Percentiles rank a stretch among this genome's conserved stretches.
phyloP scores from a whole-genome alignment of 2,329 filamentous ascomycete species.

The Diaporthe eres region DNA sequence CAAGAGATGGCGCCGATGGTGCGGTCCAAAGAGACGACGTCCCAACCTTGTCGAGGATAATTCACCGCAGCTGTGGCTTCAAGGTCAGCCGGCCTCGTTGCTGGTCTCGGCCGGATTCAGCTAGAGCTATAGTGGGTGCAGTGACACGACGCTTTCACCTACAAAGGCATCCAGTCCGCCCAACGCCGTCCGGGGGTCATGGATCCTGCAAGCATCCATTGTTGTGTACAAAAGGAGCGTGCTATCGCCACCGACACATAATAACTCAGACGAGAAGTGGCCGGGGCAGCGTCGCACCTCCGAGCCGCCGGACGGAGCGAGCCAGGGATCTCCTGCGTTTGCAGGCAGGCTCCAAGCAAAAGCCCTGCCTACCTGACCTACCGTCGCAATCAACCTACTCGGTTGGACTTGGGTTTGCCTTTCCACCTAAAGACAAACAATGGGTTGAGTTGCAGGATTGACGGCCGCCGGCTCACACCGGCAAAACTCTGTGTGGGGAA shows the following conservation, averaged over 20 bases:
- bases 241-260: not conserved
- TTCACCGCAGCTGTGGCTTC: constrained; percentile 8
- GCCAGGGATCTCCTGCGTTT: not conserved
- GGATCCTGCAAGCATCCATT: not conserved
- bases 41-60: not conserved
- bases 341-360: not conserved
- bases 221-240: not conserved
- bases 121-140: constrained; percentile 11
- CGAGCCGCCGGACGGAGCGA: not conserved
- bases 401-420: not conserved
- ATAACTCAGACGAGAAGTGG: not conserved
- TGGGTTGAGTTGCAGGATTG: not conserved
- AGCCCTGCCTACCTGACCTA: not conserved
- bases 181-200: not conserved
- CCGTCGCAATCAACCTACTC: not conserved
- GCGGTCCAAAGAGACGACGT: not conserved
- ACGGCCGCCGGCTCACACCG: constrained; percentile 17
- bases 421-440: not conserved
- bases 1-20: constrained; percentile 1
- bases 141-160: constrained; percentile 18
- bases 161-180: not conserved
- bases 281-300: not conserved
- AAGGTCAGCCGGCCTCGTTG: not conserved
- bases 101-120: not conserved
- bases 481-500: constrained; percentile 4